Evolutionary conservation across 2,329 filamentous ascomycete species (phyloP).

Genomic region (Rugonectria rugulosa): DNA sequence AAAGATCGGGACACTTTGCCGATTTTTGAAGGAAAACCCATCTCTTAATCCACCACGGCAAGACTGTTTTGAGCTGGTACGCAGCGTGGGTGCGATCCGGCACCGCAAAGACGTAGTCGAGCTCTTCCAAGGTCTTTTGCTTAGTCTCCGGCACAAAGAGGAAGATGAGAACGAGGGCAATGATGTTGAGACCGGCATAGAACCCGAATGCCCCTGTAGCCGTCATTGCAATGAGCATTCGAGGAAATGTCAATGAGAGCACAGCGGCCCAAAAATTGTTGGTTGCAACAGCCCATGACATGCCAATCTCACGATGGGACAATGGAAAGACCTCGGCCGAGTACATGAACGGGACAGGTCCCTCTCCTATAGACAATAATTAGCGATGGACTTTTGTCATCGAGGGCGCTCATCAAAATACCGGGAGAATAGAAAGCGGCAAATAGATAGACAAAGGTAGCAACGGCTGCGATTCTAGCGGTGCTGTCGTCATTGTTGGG

Average conservation of each 20-base stretch:
- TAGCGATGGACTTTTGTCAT: not conserved
- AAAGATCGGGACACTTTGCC: constrained; percentile 18
- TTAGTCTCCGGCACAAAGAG: constrained; percentile 60
- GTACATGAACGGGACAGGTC: constrained; percentile 65
- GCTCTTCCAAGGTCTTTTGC: constrained; percentile 58
- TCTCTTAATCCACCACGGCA: constrained; percentile 48
- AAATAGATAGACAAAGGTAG: constrained; percentile 69
- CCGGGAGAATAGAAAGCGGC: constrained; percentile 69
- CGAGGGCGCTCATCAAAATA: not conserved
- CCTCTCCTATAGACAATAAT: constrained; percentile 50
- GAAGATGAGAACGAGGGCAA: constrained; percentile 57
- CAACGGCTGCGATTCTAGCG: constrained; percentile 60
- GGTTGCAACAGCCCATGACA: constrained; percentile 66
- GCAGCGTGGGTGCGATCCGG: constrained; percentile 47
- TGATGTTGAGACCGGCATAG: constrained; percentile 56
- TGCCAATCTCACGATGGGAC: constrained; percentile 66
- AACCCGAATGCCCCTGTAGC: constrained; percentile 47
- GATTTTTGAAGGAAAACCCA: constrained; percentile 22
- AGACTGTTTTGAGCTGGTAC: constrained; percentile 49
- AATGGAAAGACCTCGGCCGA: constrained; percentile 67
- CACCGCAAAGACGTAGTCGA: constrained; percentile 57
- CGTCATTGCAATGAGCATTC: constrained; percentile 48
- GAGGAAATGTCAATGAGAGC: constrained; percentile 56
- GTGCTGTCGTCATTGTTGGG: constrained; percentile 42
- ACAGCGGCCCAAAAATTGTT: constrained; percentile 60